A percentile compares a stretch with the other conserved stretches of the same genome.
Conservation (phyloP, 805 yeast species). For the Myxozyma nipponensis region DNA sequence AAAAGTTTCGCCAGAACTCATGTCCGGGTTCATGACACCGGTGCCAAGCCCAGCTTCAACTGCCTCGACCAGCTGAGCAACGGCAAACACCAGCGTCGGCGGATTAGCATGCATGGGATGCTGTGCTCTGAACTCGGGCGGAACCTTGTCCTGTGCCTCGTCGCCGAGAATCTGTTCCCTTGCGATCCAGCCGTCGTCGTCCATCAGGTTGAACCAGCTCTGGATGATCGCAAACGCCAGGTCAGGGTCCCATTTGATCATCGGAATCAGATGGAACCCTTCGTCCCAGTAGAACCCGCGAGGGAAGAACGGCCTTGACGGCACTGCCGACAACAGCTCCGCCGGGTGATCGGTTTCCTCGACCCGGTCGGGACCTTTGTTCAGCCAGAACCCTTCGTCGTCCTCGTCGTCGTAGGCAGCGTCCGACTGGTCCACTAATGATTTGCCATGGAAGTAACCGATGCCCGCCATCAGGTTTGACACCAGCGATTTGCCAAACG, state of each 20-base stretch:
- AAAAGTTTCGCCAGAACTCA: conserved; percentile 5
- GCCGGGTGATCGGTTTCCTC: conserved; percentile 61
- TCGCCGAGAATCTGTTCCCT: conserved; percentile 91
- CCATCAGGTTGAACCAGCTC: conserved; percentile 85
- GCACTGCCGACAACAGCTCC: conserved; percentile 76
- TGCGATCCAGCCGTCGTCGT: conserved; percentile 94
- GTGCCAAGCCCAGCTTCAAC: conserved; percentile 4
- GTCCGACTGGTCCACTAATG: conserved; percentile 70
- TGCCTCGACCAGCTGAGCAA: conserved; percentile 27
- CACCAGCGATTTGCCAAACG: conserved; percentile 72
- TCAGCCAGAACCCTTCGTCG: conserved; percentile 42
- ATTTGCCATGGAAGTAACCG: conserved; percentile 81
- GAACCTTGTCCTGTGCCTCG: conserved; percentile 86
- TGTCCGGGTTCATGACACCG: not conserved
- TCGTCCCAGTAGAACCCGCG: conserved; percentile 99
- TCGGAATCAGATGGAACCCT: conserved; percentile 86
- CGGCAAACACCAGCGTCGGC: conserved; percentile 74
- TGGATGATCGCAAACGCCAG: conserved; percentile 51
- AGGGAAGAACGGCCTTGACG: conserved; percentile 91
- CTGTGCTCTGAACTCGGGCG: conserved; percentile 76
- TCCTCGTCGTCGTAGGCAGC: conserved; percentile 66
- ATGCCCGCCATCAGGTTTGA: conserved; percentile 88
- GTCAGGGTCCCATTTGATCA: conserved; percentile 63
- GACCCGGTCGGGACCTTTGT: conserved; percentile 20
- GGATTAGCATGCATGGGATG: conserved; percentile 91